These are phyloP conservation scores for Saccharomyces pastorianus DNA, from an alignment of 1,139 yeast species.

Conservation along the genomic window DNA sequence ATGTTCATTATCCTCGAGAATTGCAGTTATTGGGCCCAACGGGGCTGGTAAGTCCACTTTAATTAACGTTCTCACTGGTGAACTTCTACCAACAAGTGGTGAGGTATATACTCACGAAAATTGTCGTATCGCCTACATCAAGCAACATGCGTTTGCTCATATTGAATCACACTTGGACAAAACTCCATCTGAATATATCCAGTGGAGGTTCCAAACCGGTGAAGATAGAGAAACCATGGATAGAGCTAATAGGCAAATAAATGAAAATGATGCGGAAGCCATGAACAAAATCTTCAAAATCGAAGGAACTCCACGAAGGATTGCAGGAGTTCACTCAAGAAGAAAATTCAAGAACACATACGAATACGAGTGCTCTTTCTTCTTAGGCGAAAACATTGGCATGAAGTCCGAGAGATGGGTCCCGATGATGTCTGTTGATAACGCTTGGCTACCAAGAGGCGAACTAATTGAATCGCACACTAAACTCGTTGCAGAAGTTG, in stretches of 20 bases:
- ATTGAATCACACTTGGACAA: conserved; percentile 96
- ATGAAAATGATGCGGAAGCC: conserved; percentile 90
- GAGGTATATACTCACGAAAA: conserved; percentile 98
- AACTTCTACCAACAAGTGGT: conserved; percentile 92
- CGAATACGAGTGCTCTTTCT: conserved; percentile 96
- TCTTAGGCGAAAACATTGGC: conserved; percentile 94
- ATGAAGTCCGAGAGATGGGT: conserved; percentile 99
- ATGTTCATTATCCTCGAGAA: conserved; percentile 96
- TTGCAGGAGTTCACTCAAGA: conserved; percentile 89
- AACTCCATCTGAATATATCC: conserved; percentile 98
- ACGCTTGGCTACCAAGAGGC: conserved; percentile 99
- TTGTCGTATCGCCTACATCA: conserved; percentile 98
- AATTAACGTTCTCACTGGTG: conserved; percentile 97
- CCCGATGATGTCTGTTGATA: conserved; percentile 97
- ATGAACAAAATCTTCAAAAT: conserved; percentile 98
- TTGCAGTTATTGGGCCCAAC: conserved; percentile 99
- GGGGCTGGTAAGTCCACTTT: conserved; percentile 99
- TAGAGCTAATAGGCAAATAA: conserved; percentile 97
- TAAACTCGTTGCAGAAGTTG: conserved; percentile 98
- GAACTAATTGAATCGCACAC: conserved; percentile 96
- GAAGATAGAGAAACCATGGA: conserved; percentile 99
- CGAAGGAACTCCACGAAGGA: conserved; percentile 96
- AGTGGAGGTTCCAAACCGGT: conserved; percentile 99
- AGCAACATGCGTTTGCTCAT: conserved; percentile 99
- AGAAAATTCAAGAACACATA: conserved; percentile 99